Evolutionary conservation across 306 rosid genomes (phyloP).

Genomic region (Betula pendula): DNA sequence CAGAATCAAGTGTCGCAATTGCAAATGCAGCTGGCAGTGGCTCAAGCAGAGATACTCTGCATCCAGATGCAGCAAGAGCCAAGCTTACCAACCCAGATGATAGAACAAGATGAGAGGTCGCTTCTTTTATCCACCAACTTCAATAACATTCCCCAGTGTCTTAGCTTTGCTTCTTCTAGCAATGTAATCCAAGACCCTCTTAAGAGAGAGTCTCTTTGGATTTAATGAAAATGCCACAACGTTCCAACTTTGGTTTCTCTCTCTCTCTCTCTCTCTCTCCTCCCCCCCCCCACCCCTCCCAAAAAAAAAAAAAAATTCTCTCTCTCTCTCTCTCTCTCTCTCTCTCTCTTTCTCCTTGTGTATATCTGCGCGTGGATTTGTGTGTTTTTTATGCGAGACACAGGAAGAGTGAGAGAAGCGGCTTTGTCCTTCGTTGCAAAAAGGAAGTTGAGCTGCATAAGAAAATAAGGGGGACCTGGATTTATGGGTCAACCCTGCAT

Average conservation of each 20-base stretch:
- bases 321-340: too few species aligned
- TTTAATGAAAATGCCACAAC: slow-evolving; percentile 3
- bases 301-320: too few species aligned
- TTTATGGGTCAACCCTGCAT: slow-evolving; percentile 52
- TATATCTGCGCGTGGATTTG: not conserved
- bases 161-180: slow-evolving; percentile 47
- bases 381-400: not conserved
- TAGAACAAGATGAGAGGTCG: slow-evolving; percentile 47
- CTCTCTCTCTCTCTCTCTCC: not conserved
- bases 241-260: not conserved
- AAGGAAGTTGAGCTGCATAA: not conserved
- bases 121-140: slow-evolving; percentile 38
- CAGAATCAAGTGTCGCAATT: slow-evolving; percentile 71
- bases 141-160: slow-evolving; percentile 44
- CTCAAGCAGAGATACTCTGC: slow-evolving; percentile 72
- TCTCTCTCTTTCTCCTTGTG: too few species aligned
- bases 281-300: too few species aligned
- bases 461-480: slow-evolving; percentile 7
- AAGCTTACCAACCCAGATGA: slow-evolving; percentile 26
- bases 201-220: slow-evolving; percentile 64
- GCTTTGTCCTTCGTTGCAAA: not conserved
- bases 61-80: slow-evolving; percentile 71
- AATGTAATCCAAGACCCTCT: slow-evolving; percentile 68
- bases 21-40: slow-evolving; percentile 72
- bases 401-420: not conserved